Evolutionary conservation across 129 eudicot species (phyloP).

Genomic region (Chrysanthemum lavandulifolium): DNA sequence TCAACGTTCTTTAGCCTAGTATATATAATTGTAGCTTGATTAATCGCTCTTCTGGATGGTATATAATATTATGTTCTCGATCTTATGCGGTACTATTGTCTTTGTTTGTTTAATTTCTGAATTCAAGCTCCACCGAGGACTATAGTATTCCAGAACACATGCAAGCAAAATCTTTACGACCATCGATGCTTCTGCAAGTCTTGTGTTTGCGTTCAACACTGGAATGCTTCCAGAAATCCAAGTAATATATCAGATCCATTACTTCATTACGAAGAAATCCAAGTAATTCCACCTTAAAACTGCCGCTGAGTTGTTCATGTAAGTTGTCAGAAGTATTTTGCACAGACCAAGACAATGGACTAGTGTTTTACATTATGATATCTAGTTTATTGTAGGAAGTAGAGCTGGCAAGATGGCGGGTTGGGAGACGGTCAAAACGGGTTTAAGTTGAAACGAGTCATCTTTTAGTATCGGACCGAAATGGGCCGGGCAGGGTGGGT

Average conservation of each 20-base stretch:
- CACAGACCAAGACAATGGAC: too few relatives aligned
- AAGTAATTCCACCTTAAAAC: too few relatives aligned
- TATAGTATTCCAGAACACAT: slow-evolving; percentile 53
- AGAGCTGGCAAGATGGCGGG: too few relatives aligned
- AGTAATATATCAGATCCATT: slow-evolving; percentile 32
- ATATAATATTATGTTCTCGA: slow-evolving; percentile 32
- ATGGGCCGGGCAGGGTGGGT: too few relatives aligned
- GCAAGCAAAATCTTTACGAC: slow-evolving; percentile 59
- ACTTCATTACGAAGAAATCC: slow-evolving; percentile 1
- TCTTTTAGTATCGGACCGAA: too few relatives aligned
- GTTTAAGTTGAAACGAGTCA: too few relatives aligned
- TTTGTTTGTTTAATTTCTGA: slow-evolving; percentile 21
- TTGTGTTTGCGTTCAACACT: slow-evolving; percentile 87
- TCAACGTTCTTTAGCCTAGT: slow-evolving; percentile 74
- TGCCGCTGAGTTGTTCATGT: too few relatives aligned
- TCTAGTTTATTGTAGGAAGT: too few relatives aligned
- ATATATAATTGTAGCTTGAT: slow-evolving; percentile 64
- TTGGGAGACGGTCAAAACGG: too few relatives aligned
- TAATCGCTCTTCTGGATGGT: slow-evolving; percentile 80
- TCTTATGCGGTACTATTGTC: not conserved
- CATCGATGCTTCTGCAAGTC: slow-evolving; percentile 85
- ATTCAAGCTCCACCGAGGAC: slow-evolving; percentile 68
- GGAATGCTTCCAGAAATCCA: slow-evolving; percentile 99
- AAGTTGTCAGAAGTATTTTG: too few relatives aligned
- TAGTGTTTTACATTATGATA: too few relatives aligned